phyloP scores from a whole-genome alignment of 148 eudicot species.

The Oxyria digyna region DNA sequence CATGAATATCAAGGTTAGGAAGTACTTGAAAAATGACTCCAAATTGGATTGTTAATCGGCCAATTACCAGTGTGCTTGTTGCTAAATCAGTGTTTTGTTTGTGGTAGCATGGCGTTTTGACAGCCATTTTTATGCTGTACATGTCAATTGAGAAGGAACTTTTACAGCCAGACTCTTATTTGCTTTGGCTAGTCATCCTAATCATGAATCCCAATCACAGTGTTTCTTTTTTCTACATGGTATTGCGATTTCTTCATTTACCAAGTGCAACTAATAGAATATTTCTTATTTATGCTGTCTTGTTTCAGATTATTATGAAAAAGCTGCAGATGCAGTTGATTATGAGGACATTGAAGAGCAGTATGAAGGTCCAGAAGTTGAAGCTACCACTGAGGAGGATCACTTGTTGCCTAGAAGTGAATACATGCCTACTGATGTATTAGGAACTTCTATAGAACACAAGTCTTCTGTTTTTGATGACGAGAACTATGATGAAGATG shows the following conservation, averaged over 20 bases:
- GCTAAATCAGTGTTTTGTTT: not conserved
- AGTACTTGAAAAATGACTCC: not conserved
- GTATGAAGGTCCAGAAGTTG: conserved; percentile 94
- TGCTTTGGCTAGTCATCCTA: not conserved
- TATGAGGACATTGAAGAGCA: conserved; percentile 96
- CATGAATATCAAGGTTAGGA: not conserved
- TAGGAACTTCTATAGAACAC: conserved; percentile 27
- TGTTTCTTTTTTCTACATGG: not conserved
- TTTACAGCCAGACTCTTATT: not conserved
- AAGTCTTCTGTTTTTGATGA: conserved; percentile 71
- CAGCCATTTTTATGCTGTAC: not conserved
- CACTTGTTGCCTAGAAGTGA: conserved; percentile 60
- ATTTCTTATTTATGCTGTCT: not conserved
- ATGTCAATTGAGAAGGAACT: not conserved
- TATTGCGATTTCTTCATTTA: not conserved
- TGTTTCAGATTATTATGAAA: conserved; percentile 68
- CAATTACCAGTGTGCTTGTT: not conserved
- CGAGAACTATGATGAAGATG: conserved; percentile 89
- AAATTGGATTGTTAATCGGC: not conserved
- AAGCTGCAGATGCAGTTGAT: conserved; percentile 96
- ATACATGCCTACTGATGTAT: conserved; percentile 33
- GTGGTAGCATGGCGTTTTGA: not conserved
- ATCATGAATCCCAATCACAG: not conserved
- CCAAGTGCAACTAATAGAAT: not conserved
- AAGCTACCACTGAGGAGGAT: conserved; percentile 83